Conservation (phyloP, 2,329 filamentous ascomycete species). For the Periglandula ipomoeae region DNA sequence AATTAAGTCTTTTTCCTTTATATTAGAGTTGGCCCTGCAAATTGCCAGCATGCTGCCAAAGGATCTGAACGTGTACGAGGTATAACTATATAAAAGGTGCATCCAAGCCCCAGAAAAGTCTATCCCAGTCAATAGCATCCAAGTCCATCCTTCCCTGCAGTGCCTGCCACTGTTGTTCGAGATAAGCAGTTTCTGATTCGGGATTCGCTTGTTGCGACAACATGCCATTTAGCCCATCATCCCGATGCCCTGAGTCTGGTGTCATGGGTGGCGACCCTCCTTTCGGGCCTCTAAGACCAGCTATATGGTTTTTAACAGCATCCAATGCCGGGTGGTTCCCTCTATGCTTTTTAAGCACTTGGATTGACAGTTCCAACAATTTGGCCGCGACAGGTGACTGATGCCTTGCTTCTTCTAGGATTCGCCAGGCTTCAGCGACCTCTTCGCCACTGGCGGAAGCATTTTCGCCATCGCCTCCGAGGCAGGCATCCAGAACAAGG, state of each 20-base stretch:
- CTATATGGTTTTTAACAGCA: slow-evolving; percentile 11
- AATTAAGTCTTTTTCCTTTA: no score
- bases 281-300: neutral
- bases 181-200: slow-evolving; percentile 10
- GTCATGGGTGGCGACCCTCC: slow-evolving; percentile 17
- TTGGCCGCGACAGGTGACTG: slow-evolving; percentile 17
- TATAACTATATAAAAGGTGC: slow-evolving; percentile 20
- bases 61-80: no score
- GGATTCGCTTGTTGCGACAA: slow-evolving; percentile 7
- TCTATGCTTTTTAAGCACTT: slow-evolving; percentile 23
- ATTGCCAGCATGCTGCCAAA: no score
- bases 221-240: slow-evolving; percentile 7
- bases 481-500: slow-evolving; percentile 24
- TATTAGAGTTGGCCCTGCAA: no score
- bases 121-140: slow-evolving; percentile 27
- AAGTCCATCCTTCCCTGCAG: slow-evolving; percentile 22
- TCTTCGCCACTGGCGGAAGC: slow-evolving; percentile 17
- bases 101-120: slow-evolving; percentile 24
- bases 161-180: slow-evolving; percentile 19
- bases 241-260: slow-evolving; percentile 17
- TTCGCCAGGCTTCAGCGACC: slow-evolving; percentile 24
- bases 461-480: slow-evolving; percentile 13
- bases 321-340: slow-evolving; percentile 15
- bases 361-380: slow-evolving; percentile 18
- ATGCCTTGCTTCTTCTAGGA: slow-evolving; percentile 21